Percentiles rank a stretch among this genome's conserved stretches.
phyloP scores from a whole-genome alignment of 2,329 filamentous ascomycete genomes.

The Phyllosticta citribraziliensis region DNA sequence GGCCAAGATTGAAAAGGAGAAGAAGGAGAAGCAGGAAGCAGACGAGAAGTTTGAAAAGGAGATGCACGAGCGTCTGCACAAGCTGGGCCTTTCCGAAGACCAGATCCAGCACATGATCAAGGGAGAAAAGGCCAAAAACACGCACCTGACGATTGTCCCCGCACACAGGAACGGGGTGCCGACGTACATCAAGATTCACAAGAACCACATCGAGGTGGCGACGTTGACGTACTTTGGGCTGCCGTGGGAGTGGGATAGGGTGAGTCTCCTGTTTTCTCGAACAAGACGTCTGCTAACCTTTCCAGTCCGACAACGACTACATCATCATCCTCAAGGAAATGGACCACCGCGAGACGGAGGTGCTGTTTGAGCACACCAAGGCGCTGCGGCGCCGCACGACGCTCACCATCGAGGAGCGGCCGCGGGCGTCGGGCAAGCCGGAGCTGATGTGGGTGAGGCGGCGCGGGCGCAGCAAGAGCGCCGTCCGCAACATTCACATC shows the following conservation, averaged over 20 bases:
- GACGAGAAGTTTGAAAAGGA: constrained; percentile 34
- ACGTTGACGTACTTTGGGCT: constrained; percentile 40
- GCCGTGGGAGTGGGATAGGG: constrained; percentile 38
- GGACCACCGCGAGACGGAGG: constrained; percentile 37
- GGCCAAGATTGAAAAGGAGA: constrained; percentile 31
- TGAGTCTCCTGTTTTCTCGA: constrained; percentile 21
- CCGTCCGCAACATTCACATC: background rate
- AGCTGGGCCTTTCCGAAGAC: constrained; percentile 37
- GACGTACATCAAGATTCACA: constrained; percentile 39
- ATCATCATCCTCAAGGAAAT: constrained; percentile 42
- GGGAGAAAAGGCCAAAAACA: constrained; percentile 34
- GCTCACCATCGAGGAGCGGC: constrained; percentile 34
- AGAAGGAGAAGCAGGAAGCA: constrained; percentile 29
- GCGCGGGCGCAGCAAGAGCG: constrained; percentile 6
- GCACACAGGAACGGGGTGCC: constrained; percentile 22
- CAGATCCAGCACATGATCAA: constrained; percentile 40
- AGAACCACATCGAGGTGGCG: constrained; percentile 35
- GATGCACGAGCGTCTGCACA: constrained; percentile 35
- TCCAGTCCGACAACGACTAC: constrained; percentile 35
- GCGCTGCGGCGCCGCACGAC: constrained; percentile 29
- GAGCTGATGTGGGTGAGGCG: constrained; percentile 37
- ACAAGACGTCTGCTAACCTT: background rate
- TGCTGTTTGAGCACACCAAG: constrained; percentile 41
- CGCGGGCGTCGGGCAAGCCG: constrained; percentile 25
- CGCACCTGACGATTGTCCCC: constrained; percentile 5